phyloP scores from a whole-genome alignment of 371 early-diverging fungal species.

The Catenaria anguillulae region DNA sequence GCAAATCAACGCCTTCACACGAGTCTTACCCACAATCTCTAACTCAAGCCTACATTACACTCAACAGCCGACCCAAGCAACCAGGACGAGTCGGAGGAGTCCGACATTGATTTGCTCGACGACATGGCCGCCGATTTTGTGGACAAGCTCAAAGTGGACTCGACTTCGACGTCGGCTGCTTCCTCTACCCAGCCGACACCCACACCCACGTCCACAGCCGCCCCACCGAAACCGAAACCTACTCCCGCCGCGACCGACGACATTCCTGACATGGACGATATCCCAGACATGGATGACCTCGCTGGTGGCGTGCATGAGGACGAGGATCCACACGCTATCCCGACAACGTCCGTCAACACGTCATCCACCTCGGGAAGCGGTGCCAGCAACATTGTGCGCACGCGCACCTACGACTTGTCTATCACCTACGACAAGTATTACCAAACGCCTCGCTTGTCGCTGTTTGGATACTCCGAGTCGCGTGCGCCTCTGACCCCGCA shows the following conservation, averaged over 20 bases:
- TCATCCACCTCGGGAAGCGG: conserved; percentile 14
- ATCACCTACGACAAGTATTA: conserved; percentile 98
- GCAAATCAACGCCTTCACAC: too few relatives aligned
- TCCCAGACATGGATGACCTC: conserved; percentile 82
- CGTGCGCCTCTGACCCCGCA: conserved; percentile 65
- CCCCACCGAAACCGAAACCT: background rate
- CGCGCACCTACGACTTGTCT: conserved; percentile 89
- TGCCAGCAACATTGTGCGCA: conserved; percentile 72
- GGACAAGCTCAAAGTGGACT: background rate
- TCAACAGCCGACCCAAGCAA: too few relatives aligned
- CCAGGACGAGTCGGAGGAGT: background rate
- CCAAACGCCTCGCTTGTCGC: conserved; percentile 90
- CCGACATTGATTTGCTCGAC: background rate
- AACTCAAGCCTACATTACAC: too few relatives aligned
- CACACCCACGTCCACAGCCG: too few relatives aligned
- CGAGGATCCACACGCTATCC: conserved; percentile 43
- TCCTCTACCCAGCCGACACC: too few relatives aligned
- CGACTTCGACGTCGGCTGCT: background rate
- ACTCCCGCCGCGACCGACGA: conserved; percentile 23
- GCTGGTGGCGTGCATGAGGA: conserved; percentile 40
- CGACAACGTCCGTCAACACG: conserved; percentile 13
- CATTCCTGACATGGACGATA: conserved; percentile 63
- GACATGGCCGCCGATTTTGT: background rate
- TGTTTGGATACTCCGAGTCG: conserved; percentile 87
- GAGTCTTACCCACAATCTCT: too few relatives aligned